Conservation (phyloP, 441 rosid genomes). For the Hura crepitans region DNA sequence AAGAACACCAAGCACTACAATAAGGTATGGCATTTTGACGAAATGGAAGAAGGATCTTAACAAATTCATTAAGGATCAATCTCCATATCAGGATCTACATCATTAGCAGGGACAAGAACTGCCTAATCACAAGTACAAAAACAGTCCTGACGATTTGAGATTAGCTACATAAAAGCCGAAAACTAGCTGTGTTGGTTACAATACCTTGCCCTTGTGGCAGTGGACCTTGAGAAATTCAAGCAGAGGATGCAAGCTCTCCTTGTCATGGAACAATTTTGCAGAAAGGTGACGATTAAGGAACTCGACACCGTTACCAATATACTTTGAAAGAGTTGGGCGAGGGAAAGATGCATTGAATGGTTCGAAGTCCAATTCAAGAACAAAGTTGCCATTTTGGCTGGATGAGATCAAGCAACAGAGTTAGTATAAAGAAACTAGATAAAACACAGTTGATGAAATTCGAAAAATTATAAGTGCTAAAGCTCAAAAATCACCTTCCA, state of each 20-base stretch:
- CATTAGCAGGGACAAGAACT: not conserved
- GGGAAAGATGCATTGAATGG: slow-evolving; percentile 81
- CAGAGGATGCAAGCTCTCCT: slow-evolving; percentile 81
- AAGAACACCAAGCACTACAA: slow-evolving; percentile 10
- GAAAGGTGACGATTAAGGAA: slow-evolving; percentile 96
- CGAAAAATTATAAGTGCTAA: not conserved
- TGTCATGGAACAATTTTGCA: slow-evolving; percentile 86
- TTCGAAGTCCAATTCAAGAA: slow-evolving; percentile 86
- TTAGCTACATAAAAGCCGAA: not conserved
- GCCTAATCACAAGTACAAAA: not conserved
- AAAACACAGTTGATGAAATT: not conserved
- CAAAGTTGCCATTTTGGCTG: slow-evolving; percentile 74
- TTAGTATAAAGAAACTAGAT: not conserved
- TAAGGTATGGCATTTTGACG: not conserved
- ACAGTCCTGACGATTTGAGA: not conserved
- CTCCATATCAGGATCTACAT: not conserved
- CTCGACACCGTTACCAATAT: slow-evolving; percentile 92
- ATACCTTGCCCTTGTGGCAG: slow-evolving; percentile 83
- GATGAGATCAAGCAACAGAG: slow-evolving; percentile 9
- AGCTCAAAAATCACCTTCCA: slow-evolving; percentile 50
- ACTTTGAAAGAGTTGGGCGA: slow-evolving; percentile 82
- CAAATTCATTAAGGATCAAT: not conserved
- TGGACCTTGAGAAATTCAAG: slow-evolving; percentile 80
- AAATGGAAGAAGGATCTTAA: not conserved
- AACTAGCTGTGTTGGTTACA: not conserved